phyloP scores from a whole-genome alignment of 495 filamentous ascomycete species.

The Rhypophila decipiens region DNA sequence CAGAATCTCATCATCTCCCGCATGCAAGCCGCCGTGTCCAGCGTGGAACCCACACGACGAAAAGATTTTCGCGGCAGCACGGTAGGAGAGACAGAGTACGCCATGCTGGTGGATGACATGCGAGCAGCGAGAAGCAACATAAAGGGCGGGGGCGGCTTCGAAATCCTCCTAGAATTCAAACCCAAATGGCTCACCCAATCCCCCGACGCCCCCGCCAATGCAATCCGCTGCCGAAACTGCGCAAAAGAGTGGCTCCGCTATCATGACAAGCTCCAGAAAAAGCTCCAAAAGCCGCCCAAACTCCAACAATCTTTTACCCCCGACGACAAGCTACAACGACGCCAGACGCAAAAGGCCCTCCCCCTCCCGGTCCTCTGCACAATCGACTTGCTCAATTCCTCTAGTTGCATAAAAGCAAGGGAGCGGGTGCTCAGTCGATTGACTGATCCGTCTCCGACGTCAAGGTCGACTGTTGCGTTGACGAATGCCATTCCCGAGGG shows the following conservation, averaged over 20 bases:
- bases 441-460: no score
- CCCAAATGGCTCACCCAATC: slow-evolving; percentile 92
- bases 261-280: not conserved
- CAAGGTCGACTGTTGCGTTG: no score
- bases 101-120: slow-evolving; percentile 80
- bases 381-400: slow-evolving; percentile 17
- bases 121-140: slow-evolving; percentile 29
- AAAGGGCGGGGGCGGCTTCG: slow-evolving; percentile 26
- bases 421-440: not conserved
- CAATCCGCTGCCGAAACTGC: slow-evolving; percentile 78
- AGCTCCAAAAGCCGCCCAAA: not conserved
- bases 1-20: slow-evolving; percentile 16
- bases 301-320: slow-evolving; percentile 15
- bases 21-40: slow-evolving; percentile 47
- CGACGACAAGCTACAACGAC: slow-evolving; percentile 3
- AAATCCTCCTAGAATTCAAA: slow-evolving; percentile 71
- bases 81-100: slow-evolving; percentile 56
- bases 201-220: slow-evolving; percentile 59
- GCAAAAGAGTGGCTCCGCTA: slow-evolving; percentile 62
- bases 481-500: not conserved
- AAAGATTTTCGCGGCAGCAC: slow-evolving; percentile 50
- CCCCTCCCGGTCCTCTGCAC: slow-evolving; percentile 16
- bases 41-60: slow-evolving; percentile 32
- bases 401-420: not conserved
- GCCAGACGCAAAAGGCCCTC: not conserved